Evolutionary conservation across 139 green algal genomes (phyloP).

Genomic region (Yamagishiella unicocca): DNA sequence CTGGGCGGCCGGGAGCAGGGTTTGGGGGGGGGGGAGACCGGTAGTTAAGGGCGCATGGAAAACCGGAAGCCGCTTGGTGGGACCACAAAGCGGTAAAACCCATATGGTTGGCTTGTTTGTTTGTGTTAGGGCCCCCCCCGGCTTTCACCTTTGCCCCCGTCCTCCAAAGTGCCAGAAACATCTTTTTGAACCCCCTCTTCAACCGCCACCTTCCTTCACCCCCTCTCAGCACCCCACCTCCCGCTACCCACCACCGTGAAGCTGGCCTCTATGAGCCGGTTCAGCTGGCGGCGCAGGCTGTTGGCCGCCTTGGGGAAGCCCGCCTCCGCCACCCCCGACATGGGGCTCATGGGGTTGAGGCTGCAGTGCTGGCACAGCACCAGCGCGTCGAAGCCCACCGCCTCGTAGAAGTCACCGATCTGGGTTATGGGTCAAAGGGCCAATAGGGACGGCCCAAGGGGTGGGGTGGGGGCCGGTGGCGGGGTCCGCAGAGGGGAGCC

Average conservation of each 20-base stretch:
- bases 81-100: no score
- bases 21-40: no score
- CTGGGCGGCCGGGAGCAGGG: slow-evolving; percentile 27
- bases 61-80: not conserved
- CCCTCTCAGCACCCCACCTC: not conserved
- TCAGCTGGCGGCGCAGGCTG: slow-evolving; percentile 78
- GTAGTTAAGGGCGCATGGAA: no score
- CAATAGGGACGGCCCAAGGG: no score
- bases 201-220: no score
- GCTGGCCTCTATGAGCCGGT: slow-evolving; percentile 68
- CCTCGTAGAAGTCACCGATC: slow-evolving; percentile 93
- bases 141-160: no score
- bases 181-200: no score
- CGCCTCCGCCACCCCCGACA: slow-evolving; percentile 68
- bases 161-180: no score
- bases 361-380: slow-evolving; percentile 85
- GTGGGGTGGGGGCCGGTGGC: no score
- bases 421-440: slow-evolving; percentile 49
- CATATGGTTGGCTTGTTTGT: no score
- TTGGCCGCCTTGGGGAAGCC: slow-evolving; percentile 74
- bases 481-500: no score
- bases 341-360: slow-evolving; percentile 85
- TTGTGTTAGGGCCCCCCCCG: no score
- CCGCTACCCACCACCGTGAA: slow-evolving; percentile 68
- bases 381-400: slow-evolving; percentile 86